Evolutionary conservation across 352 stramenopile genomes (phyloP).

Genomic region (Phytophthora rubi): DNA sequence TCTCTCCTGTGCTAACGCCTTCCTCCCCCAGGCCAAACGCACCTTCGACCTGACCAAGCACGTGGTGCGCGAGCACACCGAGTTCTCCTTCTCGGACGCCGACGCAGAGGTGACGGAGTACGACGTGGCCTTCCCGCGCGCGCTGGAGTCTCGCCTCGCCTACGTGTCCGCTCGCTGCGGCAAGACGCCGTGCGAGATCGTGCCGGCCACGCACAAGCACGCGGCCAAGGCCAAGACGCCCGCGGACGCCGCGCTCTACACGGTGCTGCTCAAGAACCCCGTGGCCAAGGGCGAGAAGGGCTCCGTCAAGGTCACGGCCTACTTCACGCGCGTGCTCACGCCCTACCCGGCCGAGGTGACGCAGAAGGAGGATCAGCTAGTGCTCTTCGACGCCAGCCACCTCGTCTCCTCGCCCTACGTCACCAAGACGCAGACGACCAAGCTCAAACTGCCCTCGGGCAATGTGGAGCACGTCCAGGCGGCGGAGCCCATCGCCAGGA

Average conservation of each 20-base stretch:
- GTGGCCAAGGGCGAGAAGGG: conserved; percentile 57
- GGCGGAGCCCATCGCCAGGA: conserved; percentile 62
- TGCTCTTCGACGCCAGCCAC: conserved; percentile 76
- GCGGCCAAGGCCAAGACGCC: conserved; percentile 28
- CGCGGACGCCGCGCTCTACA: conserved; percentile 63
- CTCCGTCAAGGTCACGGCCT: conserved; percentile 77
- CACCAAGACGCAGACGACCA: conserved; percentile 85
- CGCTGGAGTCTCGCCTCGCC: conserved; percentile 60
- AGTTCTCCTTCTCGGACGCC: conserved; percentile 79
- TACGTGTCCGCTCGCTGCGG: conserved; percentile 76
- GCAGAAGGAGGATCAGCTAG: conserved; percentile 87
- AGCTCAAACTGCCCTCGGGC: conserved; percentile 82
- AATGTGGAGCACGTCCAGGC: conserved; percentile 76
- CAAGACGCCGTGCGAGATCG: conserved; percentile 74
- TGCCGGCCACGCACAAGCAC: conserved; percentile 45
- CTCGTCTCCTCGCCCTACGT: conserved; percentile 76
- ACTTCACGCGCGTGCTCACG: conserved; percentile 82
- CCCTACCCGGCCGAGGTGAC: conserved; percentile 80
- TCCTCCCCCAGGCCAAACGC: conserved; percentile 62
- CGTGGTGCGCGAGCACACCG: conserved; percentile 76
- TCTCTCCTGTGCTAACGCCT: neutral
- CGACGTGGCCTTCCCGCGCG: conserved; percentile 63
- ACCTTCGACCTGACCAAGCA: conserved; percentile 83
- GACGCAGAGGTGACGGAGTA: conserved; percentile 65
- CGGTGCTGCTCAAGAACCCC: conserved; percentile 69